Base-by-base conservation (phyloP, 495 filamentous ascomycete genomes). In the Elasticomyces elasticus region DNA sequence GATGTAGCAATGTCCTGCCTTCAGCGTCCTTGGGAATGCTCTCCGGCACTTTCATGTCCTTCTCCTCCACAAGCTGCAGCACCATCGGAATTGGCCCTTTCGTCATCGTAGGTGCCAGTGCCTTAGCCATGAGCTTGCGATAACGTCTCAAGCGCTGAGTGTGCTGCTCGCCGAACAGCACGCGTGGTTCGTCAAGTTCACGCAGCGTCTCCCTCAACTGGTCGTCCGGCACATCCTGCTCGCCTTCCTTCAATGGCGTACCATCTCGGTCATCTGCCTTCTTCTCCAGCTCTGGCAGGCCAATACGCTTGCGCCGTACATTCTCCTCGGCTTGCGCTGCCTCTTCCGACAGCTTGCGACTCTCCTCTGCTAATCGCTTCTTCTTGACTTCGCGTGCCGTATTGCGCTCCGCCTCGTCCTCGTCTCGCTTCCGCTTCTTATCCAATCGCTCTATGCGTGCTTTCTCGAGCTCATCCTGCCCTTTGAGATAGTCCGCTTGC, bases 381-480 rank as follows among this genome's bases (percentile, higher is more conserved):
- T 84, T 81, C 70, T 94, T 95, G 56, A 87, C 86, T 43, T 92
- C 87, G 12, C 87, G 78, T 26, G 76, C 76, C 7, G 74, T 76
- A 42, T 77, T 76, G 31, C 82, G 81, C 19, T 78, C 74, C 3
- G 80, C 78, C 48, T 87, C 88, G 20, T 94, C 92, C 19, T 95
- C 91, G 46, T 97, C 90, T n/a, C 79, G 76, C 69, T 90, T 89
- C 50, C 89, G 87, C 69, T 96, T 96, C 55, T 83, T 76, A 9
- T 76, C 73, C 0, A 78, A 72, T 31, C 78, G 79, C 28, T 81
- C 80, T 46, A 83, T 78, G 40, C 86, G 84, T 58, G 82, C 81
- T 19, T 71, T 74, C 33, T 84, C 83, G 49, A 86, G 72, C 0
- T 74, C 74, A 37, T 76, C 75, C 66, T 96, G 89, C 58, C 91